A percentile compares a stretch with the other conserved stretches of the same genome.
These are phyloP conservation scores for Aphanomyces astaci DNA, from an alignment of 352 stramenopile genomes.

Conservation along the genomic window DNA sequence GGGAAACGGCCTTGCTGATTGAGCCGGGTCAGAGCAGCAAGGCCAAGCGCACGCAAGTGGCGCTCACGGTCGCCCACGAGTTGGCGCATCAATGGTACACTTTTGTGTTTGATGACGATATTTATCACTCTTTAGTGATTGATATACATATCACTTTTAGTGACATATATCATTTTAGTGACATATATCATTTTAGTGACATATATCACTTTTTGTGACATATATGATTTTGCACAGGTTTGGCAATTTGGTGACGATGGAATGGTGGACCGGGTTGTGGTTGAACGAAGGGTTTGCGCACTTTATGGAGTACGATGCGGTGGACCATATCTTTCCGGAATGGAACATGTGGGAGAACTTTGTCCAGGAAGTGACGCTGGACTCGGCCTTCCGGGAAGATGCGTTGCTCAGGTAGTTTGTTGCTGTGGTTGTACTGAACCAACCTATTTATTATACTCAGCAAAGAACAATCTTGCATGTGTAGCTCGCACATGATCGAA, in stretches of 20 bases:
- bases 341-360: constrained; percentile 96
- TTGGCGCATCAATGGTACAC: constrained; percentile 90
- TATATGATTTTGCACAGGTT: too few relatives aligned
- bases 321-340: constrained; percentile 88
- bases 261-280: constrained; percentile 93
- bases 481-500: constrained; percentile 88
- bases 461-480: too few relatives aligned
- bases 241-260: constrained; percentile 98
- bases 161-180: too few relatives aligned
- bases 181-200: too few relatives aligned
- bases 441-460: too few relatives aligned
- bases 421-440: constrained; percentile 7
- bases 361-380: constrained; percentile 59
- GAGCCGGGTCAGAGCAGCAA: constrained; percentile 53
- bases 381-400: constrained; percentile 88
- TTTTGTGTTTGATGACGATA: constrained; percentile 34
- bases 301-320: constrained; percentile 94
- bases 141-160: too few relatives aligned
- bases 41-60: constrained; percentile 62
- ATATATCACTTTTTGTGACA: too few relatives aligned
- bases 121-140: too few relatives aligned
- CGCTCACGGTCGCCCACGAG: constrained; percentile 95
- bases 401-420: constrained; percentile 77
- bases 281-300: constrained; percentile 98
- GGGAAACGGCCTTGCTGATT: constrained; percentile 87